These are phyloP conservation scores for Fusarium compactum DNA, from an alignment of 2,329 filamentous ascomycete genomes.

Conservation along the genomic window DNA sequence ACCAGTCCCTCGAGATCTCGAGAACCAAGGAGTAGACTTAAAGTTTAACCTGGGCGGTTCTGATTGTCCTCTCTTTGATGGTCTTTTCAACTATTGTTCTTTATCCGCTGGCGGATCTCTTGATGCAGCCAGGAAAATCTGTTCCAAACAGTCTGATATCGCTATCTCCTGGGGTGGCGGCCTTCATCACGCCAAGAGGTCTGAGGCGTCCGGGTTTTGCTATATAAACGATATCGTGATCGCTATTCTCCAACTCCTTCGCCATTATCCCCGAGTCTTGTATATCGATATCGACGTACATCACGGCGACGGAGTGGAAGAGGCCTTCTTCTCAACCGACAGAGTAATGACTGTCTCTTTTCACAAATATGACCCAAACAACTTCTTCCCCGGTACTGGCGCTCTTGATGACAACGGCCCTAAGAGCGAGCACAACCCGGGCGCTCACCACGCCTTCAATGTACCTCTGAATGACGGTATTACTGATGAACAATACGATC, in stretches of 20 bases:
- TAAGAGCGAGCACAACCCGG: conserved; percentile 83
- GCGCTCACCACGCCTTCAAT: conserved; percentile 90
- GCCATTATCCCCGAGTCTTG: conserved; percentile 84
- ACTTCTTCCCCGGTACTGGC: conserved; percentile 94
- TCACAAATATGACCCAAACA: conserved; percentile 89
- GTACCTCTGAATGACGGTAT: conserved; percentile 92
- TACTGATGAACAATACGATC: conserved; percentile 88
- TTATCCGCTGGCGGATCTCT: conserved; percentile 92
- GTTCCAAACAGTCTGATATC: conserved; percentile 88
- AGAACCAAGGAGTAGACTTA: conserved; percentile 71
- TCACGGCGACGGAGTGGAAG: conserved; percentile 90
- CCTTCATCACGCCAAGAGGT: conserved; percentile 94
- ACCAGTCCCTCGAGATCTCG: conserved; percentile 72
- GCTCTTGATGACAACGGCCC: conserved; percentile 87
- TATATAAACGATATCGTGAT: conserved; percentile 99
- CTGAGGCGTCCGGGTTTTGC: conserved; percentile 94
- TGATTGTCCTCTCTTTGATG: conserved; percentile 97
- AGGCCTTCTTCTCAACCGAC: conserved; percentile 90
- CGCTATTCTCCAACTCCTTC: conserved; percentile 87
- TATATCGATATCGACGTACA: conserved; percentile 97
- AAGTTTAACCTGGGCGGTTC: conserved; percentile 90
- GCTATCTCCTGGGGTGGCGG: conserved; percentile 98
- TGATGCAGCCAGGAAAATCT: conserved; percentile 90
- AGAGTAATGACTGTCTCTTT: conserved; percentile 94
- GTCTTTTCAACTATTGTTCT: conserved; percentile 93